A percentile compares a stretch with the other conserved stretches of the same genome.
Evolutionary conservation across 805 yeast genomes (phyloP).

Genomic region (Ogataea salicorniae): DNA sequence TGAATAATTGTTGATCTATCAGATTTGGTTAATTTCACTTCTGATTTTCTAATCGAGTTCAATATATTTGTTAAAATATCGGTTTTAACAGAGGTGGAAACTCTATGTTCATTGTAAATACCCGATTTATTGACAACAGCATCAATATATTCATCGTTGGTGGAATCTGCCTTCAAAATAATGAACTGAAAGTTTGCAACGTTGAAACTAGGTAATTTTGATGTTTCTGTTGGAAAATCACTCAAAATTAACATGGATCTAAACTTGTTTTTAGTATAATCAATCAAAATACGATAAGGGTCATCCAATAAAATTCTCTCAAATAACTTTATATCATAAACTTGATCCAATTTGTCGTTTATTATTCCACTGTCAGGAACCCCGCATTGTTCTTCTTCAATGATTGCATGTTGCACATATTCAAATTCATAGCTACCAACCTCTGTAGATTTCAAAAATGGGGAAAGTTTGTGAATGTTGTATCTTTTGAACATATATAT

Average conservation of each 20-base stretch:
- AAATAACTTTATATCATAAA: constrained; percentile 48
- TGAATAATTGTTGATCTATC: constrained; percentile 42
- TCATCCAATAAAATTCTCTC: constrained; percentile 40
- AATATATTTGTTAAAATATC: constrained; percentile 35
- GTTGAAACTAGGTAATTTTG: constrained; percentile 23
- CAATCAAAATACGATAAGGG: constrained; percentile 61
- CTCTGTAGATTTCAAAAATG: constrained; percentile 34
- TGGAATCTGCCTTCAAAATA: constrained; percentile 36
- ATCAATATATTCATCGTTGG: constrained; percentile 41
- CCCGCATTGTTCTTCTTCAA: constrained; percentile 2
- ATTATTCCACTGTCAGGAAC: constrained; percentile 13
- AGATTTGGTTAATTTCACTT: constrained; percentile 29
- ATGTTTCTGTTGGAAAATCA: constrained; percentile 40
- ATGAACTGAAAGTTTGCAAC: constrained; percentile 30
- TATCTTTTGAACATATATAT: constrained; percentile 53
- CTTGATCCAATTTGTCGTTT: constrained; percentile 44
- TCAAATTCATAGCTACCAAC: constrained; percentile 25
- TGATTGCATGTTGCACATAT: constrained; percentile 4
- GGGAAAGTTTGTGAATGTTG: constrained; percentile 36
- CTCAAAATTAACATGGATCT: constrained; percentile 54
- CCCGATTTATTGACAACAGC: constrained; percentile 40
- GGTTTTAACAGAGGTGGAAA: constrained; percentile 34
- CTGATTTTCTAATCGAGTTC: constrained; percentile 11
- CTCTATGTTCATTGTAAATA: constrained; percentile 53
- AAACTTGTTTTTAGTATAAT: constrained; percentile 62